phyloP scores from a whole-genome alignment of 78 protist species.

The Cavenderia fasciculata region DNA sequence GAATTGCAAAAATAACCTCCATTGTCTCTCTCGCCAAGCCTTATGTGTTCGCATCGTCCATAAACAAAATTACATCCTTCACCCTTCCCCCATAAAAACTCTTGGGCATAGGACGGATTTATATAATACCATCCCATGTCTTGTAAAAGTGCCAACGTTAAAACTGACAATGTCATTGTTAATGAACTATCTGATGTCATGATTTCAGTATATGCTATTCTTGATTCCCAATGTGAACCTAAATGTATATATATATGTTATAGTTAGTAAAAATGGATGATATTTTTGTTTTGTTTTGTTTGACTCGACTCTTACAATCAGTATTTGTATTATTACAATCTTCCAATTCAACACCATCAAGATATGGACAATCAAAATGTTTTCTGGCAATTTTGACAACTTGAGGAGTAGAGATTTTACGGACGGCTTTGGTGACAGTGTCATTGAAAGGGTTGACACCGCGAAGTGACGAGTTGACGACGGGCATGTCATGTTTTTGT shows the following conservation, averaged over 20 bases:
- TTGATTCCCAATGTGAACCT: constrained; percentile 18
- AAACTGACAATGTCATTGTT: background rate
- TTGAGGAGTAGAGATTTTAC: background rate
- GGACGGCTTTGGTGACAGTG: background rate
- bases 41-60: constrained; percentile 10
- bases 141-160: background rate
- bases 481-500: background rate
- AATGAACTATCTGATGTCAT: constrained; percentile 1
- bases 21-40: too few relatives aligned
- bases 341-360: constrained; percentile 7
- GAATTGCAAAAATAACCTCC: too few relatives aligned
- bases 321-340: background rate
- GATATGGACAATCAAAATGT: background rate
- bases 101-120: background rate
- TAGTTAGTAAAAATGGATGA: too few relatives aligned
- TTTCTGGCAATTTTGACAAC: background rate
- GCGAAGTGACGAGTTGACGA: background rate
- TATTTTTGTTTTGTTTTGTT: too few relatives aligned
- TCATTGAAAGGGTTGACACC: background rate
- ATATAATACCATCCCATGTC: constrained; percentile 15
- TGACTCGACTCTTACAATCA: too few relatives aligned
- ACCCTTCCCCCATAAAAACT: background rate
- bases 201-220: constrained; percentile 20
- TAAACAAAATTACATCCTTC: constrained; percentile 5
- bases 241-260: too few relatives aligned